These are phyloP conservation scores for Backusella tuberculispora DNA, from an alignment of 192 early-diverging fungal genomes.

Conservation along the genomic window DNA sequence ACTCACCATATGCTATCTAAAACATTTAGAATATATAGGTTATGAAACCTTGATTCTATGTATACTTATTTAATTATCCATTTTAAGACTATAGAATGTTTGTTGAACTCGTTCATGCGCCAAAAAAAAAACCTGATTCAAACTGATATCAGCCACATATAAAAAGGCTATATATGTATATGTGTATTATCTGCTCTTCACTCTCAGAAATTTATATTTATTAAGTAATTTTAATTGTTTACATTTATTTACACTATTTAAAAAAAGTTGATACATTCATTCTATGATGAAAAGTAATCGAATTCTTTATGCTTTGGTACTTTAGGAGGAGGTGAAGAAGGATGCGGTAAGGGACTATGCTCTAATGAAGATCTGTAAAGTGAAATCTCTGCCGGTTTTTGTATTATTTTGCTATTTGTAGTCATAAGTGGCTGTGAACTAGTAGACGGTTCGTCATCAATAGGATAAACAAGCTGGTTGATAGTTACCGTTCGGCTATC, in stretches of 20 bases:
- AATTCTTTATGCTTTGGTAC: conserved; percentile 2
- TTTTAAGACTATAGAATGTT: no score
- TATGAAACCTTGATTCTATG: no score
- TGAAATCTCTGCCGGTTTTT: not conserved
- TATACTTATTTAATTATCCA: no score
- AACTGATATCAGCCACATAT: no score
- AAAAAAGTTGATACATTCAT: not conserved
- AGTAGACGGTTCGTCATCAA: not conserved
- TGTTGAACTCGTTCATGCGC: no score
- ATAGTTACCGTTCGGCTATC: not conserved
- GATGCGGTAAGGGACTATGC: not conserved
- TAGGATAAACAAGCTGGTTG: not conserved
- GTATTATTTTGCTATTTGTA: not conserved
- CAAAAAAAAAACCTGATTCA: no score
- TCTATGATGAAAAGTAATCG: conserved; percentile 3
- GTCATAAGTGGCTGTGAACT: not conserved
- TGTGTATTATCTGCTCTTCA: no score
- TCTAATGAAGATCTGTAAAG: not conserved
- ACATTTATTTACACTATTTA: conserved; percentile 7
- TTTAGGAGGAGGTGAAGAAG: conserved; percentile 11
- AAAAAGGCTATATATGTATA: no score
- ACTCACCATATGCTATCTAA: no score
- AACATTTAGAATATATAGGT: no score
- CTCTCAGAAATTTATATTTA: not conserved
- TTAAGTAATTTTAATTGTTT: conserved; percentile 8